Base-by-base conservation (phyloP, 164 flowering plant genomes). In the Vitis amurensis region DNA sequence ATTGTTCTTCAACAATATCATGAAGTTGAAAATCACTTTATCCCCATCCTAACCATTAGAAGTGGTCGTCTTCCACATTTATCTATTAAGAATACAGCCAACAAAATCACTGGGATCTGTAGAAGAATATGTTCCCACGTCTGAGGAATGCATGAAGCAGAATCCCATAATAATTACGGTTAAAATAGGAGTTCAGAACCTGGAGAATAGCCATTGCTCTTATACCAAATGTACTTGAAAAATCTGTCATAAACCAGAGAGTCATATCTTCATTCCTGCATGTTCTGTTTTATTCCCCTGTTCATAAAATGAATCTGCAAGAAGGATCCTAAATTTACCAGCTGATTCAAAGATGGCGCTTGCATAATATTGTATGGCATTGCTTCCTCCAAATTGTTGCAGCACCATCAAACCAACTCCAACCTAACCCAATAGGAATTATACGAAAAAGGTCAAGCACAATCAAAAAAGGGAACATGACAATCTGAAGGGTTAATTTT, bases 51-150 rank as follows among this genome's bases (percentile, higher is more conserved):
- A 72, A 91, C 97, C 86, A 93, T 55, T 47, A 93, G 78, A 73
- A 93, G 89, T 12, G 87, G 90, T 13, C 89, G 73, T 77, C 98
- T 70, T 68, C 98, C 98, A 8, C 87, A 88, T 78, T 76, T 88
- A 73, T 93, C 97, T 87, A 83, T 83, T 73, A 93, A 74, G 17
- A 85, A 72, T 13, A 82, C 86, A 49, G 93, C 97, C 30, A 91
- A 65, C n/a, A 73, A 51, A 2, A 86, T 79, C 87, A 87, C 78
- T 9, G 98, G 98, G 59, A 91, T 68, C 98, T 92, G 86, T 58
- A 77, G 37, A 81, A 67, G 47, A 59, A 13, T 44, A 23, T 23
- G 27, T 48, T n/a, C 14, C 58, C 48, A 14, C 14, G 31, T 51
- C 23, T 9, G 3, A 63, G 50, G 37, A 68, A 23, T 50, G 13